Percentiles rank a stretch among this genome's conserved stretches.
Conservation (phyloP, 2,329 filamentous ascomycete genomes). For the Mycosphaerella arachidis region DNA sequence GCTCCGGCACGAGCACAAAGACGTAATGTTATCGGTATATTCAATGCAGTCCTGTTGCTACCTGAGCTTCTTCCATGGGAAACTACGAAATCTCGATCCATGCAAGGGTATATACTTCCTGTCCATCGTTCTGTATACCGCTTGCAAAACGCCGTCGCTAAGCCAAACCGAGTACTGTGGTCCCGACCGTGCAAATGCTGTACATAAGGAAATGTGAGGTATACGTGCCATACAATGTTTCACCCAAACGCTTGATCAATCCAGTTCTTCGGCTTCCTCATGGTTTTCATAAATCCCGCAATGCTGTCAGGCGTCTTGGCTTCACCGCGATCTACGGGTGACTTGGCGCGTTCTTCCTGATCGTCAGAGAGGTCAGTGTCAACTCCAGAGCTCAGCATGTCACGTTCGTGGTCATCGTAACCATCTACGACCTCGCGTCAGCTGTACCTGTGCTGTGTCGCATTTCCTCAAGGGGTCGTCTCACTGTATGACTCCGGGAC, state of each 20-base stretch:
- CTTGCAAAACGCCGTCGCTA: background rate
- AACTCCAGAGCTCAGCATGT: background rate
- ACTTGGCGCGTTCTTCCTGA: conserved; percentile 6
- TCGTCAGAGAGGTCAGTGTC: conserved; percentile 2
- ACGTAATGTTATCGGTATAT: background rate
- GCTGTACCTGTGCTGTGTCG: conserved; percentile 12
- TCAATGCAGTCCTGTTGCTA: background rate
- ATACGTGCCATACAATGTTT: conserved; percentile 5
- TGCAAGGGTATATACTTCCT: background rate
- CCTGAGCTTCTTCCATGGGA: background rate
- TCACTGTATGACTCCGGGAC: conserved; percentile 17
- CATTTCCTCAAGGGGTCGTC: conserved; percentile 11
- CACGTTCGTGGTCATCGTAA: conserved; percentile 13
- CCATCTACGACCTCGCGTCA: conserved; percentile 18
- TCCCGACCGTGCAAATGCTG: background rate
- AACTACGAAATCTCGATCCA: background rate
- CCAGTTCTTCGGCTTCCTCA: conserved; percentile 20
- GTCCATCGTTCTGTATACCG: background rate
- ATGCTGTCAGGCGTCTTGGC: conserved; percentile 21
- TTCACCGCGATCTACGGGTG: conserved; percentile 17
- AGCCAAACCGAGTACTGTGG: background rate
- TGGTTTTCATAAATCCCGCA: conserved; percentile 18
- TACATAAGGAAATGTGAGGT: background rate
- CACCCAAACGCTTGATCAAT: conserved; percentile 23
- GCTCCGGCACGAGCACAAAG: no score